Percentiles rank a stretch among this genome's conserved stretches.
phyloP scores from a whole-genome alignment of 2,329 filamentous ascomycete species.

The Fusarium sp. region DNA sequence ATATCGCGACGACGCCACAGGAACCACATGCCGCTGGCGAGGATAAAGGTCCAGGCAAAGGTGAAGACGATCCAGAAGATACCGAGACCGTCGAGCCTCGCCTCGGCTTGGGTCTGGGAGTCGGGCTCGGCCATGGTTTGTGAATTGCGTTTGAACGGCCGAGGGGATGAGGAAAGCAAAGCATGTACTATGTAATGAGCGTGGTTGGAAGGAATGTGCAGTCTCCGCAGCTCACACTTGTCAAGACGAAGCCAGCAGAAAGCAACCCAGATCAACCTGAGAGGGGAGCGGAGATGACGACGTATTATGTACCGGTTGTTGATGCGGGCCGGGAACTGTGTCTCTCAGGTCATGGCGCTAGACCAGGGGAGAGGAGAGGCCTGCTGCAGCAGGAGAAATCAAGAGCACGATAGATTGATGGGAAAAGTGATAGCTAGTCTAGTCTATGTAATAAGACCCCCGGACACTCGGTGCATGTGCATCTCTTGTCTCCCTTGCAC shows the following conservation, averaged over 20 bases:
- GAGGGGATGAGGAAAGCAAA: neutral
- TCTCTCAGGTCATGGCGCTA: slow-evolving; percentile 6
- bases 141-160: neutral
- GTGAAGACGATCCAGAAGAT: slow-evolving; percentile 54
- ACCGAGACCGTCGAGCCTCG: slow-evolving; percentile 51
- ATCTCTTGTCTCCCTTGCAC: slow-evolving; percentile 19
- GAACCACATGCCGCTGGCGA: slow-evolving; percentile 53
- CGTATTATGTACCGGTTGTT: slow-evolving; percentile 28
- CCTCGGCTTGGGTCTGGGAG: slow-evolving; percentile 44
- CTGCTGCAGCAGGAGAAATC: slow-evolving; percentile 2
- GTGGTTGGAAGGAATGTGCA: slow-evolving; percentile 38
- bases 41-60: slow-evolving; percentile 51
- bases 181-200: slow-evolving; percentile 26
- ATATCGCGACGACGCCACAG: slow-evolving; percentile 53
- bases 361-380: slow-evolving; percentile 14
- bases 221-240: slow-evolving; percentile 7
- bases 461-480: neutral
- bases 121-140: slow-evolving; percentile 34
- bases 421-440: neutral
- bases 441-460: neutral
- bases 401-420: neutral
- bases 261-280: neutral
- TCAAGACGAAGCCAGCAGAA: neutral
- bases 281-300: slow-evolving; percentile 21
- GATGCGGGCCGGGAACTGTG: slow-evolving; percentile 4